Evolutionary conservation across 2,329 filamentous ascomycete genomes (phyloP), one percentile per base, ranked within the genome.

Genomic region (Ascochyta rabiei): DNA sequence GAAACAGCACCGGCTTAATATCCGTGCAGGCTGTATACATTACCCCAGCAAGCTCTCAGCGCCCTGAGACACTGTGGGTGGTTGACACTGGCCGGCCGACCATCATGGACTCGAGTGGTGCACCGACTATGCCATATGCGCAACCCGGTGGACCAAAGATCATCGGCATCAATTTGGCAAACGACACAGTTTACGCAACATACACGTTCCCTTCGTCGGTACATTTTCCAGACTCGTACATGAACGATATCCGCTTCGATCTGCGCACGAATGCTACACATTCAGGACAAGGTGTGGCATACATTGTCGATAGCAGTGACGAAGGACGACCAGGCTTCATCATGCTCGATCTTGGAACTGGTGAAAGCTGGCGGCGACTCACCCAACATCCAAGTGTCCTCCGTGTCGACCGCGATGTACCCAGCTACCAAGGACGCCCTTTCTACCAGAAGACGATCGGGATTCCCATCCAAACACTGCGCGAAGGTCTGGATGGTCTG

Each of bases 171-270:
- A 67, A 79, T 48, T 68, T 82, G 7, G 60, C 61, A 0, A 82
- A 73, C 49, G 74, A 82, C 62, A 66, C 71, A 6, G 68, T 82
- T 37, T 76, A 82, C 67, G 72, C 78, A 46, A 82, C 79, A 1
- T 82, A 82, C 56, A 66, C 79, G 1, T 83, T 83, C 62, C 76
- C 78, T 0, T 53, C 71, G 2, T 70, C 61, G 9, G 78, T 81
- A 3, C 78, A 78, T 7, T 79, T 73, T 49, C 59, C 76, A 4
- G 77, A 79, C 57, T 78, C 73, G 26, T 83, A 83, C 60, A 75
- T 81, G 35, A 82, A 83, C 63, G 81, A 83, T 53, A 73, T 83
- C 18, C 79, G 81, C 41, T 80, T 83, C 62, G 80, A 83, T 59
- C 73, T 82, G 24, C 74, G 74, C 15, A 50, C 76, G 1, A 64